Conservation (phyloP, 148 eudicot species). For the Polygonum aviculare region DNA sequence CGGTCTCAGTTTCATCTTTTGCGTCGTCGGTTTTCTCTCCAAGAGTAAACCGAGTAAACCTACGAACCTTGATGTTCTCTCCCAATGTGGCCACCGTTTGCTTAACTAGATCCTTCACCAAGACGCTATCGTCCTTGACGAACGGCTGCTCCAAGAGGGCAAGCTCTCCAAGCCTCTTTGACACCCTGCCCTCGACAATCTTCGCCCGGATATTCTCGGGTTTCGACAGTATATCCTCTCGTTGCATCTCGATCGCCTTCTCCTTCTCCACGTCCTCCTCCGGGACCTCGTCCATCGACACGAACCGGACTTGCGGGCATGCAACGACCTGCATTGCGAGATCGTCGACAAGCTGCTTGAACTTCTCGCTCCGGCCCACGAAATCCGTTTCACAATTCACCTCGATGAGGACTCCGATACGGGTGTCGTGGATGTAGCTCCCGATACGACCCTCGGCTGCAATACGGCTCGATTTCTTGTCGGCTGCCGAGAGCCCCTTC, state of each 20-base stretch:
- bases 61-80: constrained; percentile 85
- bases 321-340: constrained; percentile 99
- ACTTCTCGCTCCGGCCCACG: constrained; percentile 76
- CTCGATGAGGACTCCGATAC: constrained; percentile 86
- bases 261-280: constrained; percentile 52
- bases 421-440: constrained; percentile 87
- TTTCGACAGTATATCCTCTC: constrained; percentile 79
- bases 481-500: constrained; percentile 89
- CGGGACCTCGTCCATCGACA: constrained; percentile 71
- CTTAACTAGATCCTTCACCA: constrained; percentile 87
- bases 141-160: constrained; percentile 85
- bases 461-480: constrained; percentile 81
- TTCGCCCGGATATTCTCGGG: constrained; percentile 81
- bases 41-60: constrained; percentile 74
- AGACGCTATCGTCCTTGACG: constrained; percentile 62
- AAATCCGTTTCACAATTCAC: constrained; percentile 96
- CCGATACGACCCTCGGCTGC: constrained; percentile 97
- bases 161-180: constrained; percentile 94
- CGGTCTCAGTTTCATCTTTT: constrained; percentile 11
- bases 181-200: constrained; percentile 79
- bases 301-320: constrained; percentile 70
- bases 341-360: constrained; percentile 86
- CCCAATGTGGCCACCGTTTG: constrained; percentile 89
- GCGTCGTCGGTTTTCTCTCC: constrained; percentile 38
- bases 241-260: constrained; percentile 85